These are phyloP conservation scores for Silybum marianum DNA, from an alignment of 129 eudicot species.

Conservation along the genomic window DNA sequence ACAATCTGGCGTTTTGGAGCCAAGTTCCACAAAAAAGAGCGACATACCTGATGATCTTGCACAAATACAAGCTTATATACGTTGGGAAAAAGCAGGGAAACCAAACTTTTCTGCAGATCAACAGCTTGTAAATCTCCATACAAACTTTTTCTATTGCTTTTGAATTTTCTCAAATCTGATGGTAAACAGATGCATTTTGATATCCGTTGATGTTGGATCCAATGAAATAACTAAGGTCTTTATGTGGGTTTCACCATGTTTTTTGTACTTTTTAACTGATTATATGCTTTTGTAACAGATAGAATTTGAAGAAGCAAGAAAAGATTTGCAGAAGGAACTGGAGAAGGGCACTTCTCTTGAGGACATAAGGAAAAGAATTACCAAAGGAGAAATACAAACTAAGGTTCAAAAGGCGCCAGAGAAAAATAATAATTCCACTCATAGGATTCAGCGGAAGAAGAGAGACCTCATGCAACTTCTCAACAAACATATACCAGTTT, in stretches of 20 bases:
- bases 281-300: conserved; percentile 34
- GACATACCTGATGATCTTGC: conserved; percentile 61
- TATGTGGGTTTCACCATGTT: not conserved
- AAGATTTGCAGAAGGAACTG: conserved; percentile 56
- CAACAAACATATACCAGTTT: conserved; percentile 49
- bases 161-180: not conserved
- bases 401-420: conserved; percentile 55
- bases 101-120: conserved; percentile 60
- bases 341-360: conserved; percentile 57
- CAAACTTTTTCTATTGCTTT: not conserved
- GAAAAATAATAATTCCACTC: conserved; percentile 36
- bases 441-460: conserved; percentile 74
- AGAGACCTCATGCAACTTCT: conserved; percentile 73
- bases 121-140: conserved; percentile 49
- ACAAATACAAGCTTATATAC: conserved; percentile 57
- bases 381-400: conserved; percentile 60
- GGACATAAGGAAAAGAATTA: conserved; percentile 44
- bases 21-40: conserved; percentile 12
- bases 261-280: not conserved
- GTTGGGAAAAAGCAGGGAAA: conserved; percentile 75
- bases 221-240: not conserved
- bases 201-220: not conserved
- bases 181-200: not conserved
- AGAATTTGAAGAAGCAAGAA: conserved; percentile 70
- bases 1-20: conserved; percentile 1